Conservation (phyloP, 1,284 basidiomycete genomes). For the Ustanciosporium gigantosporum region DNA sequence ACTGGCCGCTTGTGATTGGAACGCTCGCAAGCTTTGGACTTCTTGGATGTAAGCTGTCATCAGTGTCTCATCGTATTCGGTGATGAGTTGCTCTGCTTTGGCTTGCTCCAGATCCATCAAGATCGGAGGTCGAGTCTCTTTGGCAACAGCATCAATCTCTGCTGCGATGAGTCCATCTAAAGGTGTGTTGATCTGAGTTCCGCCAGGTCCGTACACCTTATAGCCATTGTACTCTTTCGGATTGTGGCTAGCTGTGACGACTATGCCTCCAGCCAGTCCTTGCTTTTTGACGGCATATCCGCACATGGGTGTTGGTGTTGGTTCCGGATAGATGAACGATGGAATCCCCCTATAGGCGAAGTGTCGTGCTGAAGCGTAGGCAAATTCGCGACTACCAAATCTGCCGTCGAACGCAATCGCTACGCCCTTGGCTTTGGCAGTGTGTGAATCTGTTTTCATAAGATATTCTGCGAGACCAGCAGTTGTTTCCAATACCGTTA, state of each 20-base stretch:
- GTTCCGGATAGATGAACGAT: constrained; percentile 31
- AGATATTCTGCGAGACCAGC: constrained; percentile 46
- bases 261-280: constrained; percentile 47
- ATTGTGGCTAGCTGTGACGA: constrained; percentile 54
- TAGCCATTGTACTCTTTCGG: constrained; percentile 55
- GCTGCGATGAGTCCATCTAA: constrained; percentile 45
- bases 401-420: constrained; percentile 54
- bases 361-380: constrained; percentile 43
- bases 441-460: constrained; percentile 18
- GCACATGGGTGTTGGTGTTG: constrained; percentile 46
- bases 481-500: constrained; percentile 46
- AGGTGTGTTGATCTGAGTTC: constrained; percentile 54
- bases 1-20: constrained; percentile 4
- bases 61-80: constrained; percentile 28
- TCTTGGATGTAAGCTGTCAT: constrained; percentile 41
- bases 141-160: constrained; percentile 40
- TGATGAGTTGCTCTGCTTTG: constrained; percentile 17
- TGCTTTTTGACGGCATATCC: constrained; percentile 49
- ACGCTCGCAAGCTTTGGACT: constrained; percentile 16
- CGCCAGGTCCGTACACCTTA: constrained; percentile 50
- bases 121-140: constrained; percentile 10
- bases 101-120: constrained; percentile 15
- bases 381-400: constrained; percentile 46
- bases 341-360: constrained; percentile 41
- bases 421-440: constrained; percentile 37